A percentile compares a stretch with the other conserved stretches of the same genome.
phyloP scores from a whole-genome alignment of 495 filamentous ascomycete genomes.

The Aspergillus panamensis region DNA sequence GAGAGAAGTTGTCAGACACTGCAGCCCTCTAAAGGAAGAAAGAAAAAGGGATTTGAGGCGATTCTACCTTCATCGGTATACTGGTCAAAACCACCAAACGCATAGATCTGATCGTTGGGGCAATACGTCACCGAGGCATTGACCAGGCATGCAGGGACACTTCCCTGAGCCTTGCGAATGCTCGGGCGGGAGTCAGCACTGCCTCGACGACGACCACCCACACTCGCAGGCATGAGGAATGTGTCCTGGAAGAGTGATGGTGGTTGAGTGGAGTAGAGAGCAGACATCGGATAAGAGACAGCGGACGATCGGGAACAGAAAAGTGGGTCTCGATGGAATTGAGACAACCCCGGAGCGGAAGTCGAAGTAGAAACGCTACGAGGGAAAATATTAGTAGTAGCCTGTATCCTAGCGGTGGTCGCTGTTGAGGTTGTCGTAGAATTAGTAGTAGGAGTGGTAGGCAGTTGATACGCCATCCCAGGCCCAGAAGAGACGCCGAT shows the following conservation, averaged over 20 bases:
- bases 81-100: conserved; percentile 98
- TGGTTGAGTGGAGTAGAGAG: conserved; percentile 26
- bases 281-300: conserved; percentile 26
- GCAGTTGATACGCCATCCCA: conserved; percentile 32
- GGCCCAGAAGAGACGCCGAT: not conserved
- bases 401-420: not conserved
- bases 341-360: conserved; percentile 15
- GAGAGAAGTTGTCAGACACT: not conserved
- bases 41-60: not conserved
- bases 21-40: not conserved
- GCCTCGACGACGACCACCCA: conserved; percentile 56
- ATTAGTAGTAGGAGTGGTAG: conserved; percentile 24
- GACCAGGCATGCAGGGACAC: conserved; percentile 88
- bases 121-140: conserved; percentile 98
- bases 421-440: conserved; percentile 18
- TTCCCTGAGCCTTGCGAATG: conserved; percentile 76
- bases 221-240: conserved; percentile 81
- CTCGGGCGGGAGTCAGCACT: conserved; percentile 73
- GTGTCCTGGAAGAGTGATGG: conserved; percentile 55
- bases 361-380: conserved; percentile 17
- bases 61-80: conserved; percentile 84
- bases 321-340: conserved; percentile 40
- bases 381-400: not conserved
- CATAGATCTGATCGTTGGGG: conserved; percentile 92
- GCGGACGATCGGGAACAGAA: conserved; percentile 30